Base-by-base conservation (phyloP, 257 asterid genomes). In the Anisodus tanguticus region DNA sequence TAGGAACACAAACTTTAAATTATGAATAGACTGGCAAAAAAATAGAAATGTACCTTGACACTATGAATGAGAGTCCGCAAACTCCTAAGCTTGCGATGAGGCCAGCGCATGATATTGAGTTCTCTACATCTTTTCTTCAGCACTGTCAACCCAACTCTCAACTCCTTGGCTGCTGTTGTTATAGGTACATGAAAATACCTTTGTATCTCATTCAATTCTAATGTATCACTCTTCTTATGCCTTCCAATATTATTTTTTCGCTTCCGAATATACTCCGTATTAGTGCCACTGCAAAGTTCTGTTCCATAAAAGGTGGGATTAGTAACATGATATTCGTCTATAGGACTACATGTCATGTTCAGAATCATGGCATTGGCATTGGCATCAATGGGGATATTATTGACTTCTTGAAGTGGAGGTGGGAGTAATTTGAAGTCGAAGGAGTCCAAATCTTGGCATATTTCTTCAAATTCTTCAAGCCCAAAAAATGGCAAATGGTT, bases 61-160 rank as follows among this genome's bases (percentile, higher is more conserved):
- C 91, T 93, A 68, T 86, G 83, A 71, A 95, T 95, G n/a, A 95
- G 94, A n/a, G 93, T 92, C 51, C 88, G 85, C 90, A 95, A 86
- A 88, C 99, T 95, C 93, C 93, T 95, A 90, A 95, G 90, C 86
- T 95, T 94, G 4, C 99, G 86, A 57, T 93, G 99, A 11, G 99
- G 98, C 98, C 99, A 95, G 8, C 99, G 63, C 83, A 76, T 86
- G 47, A 95, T 93, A 70, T 91, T 93, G 3, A 95, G 84, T 88
- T 94, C 95, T 35, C 98, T 84, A 16, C 99, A 95, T 39, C 99
- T 82, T 82, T 94, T 95, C 93, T 95, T 94, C 88, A 95, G 62
- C 0, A 94, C 93, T 0, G 99, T 95, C 83, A 94, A 77, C 1
- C 99, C 98, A 2, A 95, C 98, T 16, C 93, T 90, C 84, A 95